Conservation (phyloP, 2,329 filamentous ascomycete species). For the Colletotrichum sp. region DNA sequence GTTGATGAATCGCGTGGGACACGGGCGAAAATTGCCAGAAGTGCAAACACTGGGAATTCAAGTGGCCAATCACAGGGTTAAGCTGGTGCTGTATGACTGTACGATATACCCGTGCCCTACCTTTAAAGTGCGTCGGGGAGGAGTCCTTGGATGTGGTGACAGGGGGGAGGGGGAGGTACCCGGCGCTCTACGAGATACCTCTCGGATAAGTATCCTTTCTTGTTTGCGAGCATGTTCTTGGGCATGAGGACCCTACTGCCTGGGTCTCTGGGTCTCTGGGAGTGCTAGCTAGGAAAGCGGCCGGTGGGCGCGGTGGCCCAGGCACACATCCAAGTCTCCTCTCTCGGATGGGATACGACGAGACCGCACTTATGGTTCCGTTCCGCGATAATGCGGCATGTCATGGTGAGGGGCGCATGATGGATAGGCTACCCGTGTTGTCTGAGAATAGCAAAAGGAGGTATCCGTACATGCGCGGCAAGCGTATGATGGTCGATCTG, state of each 20-base stretch:
- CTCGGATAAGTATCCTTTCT: neutral
- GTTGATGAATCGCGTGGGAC: neutral
- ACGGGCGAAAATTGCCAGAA: slow-evolving; percentile 16
- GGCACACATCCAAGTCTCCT: neutral
- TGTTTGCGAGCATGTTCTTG: neutral
- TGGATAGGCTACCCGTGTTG: neutral
- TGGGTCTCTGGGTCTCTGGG: neutral
- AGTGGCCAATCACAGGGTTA: slow-evolving; percentile 1
- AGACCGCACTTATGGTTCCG: neutral
- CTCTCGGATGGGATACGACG: neutral
- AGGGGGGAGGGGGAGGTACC: neutral
- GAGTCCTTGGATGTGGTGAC: neutral
- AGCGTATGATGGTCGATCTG: neutral
- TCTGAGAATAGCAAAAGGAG: neutral
- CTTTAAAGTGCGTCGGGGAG: neutral
- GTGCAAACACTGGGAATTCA: neutral
- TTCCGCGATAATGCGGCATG: neutral
- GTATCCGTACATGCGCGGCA: neutral
- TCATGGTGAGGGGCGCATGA: neutral
- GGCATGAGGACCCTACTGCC: neutral
- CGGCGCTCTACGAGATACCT: neutral
- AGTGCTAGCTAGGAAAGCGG: neutral
- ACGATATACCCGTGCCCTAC: neutral
- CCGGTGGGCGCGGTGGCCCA: neutral
- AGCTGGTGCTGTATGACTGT: slow-evolving; percentile 1